Evolutionary conservation across 2,329 filamentous ascomycete genomes (phyloP).

Genomic region (Cladosporium sp.): DNA sequence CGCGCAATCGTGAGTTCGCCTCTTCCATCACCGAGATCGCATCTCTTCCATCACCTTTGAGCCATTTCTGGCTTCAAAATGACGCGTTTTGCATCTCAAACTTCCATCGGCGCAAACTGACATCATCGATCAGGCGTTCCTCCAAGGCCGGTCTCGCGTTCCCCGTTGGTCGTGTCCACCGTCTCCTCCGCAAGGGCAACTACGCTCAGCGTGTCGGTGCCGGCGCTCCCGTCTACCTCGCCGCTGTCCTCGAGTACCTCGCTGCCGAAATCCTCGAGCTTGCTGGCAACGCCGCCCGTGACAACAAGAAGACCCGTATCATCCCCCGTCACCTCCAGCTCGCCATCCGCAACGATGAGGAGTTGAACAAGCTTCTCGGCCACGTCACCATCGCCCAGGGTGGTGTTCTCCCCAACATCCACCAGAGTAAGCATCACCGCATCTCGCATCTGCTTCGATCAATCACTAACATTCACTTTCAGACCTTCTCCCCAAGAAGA

Average conservation of each 20-base stretch:
- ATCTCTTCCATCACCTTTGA: constrained; percentile 28
- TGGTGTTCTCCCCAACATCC: constrained; percentile 95
- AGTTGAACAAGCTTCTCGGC: constrained; percentile 97
- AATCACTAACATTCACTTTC: constrained; percentile 38
- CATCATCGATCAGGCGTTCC: constrained; percentile 66
- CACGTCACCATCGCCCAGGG: constrained; percentile 96
- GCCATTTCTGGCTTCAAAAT: constrained; percentile 37
- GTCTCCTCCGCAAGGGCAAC: constrained; percentile 98
- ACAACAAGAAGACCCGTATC: constrained; percentile 99
- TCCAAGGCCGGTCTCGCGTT: constrained; percentile 99
- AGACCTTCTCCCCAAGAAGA: constrained; percentile 99
- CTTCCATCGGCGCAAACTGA: constrained; percentile 37
- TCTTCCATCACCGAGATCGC: constrained; percentile 21
- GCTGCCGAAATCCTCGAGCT: constrained; percentile 98
- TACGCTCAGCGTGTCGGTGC: constrained; percentile 99
- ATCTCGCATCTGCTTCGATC: background rate
- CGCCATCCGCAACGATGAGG: constrained; percentile 98
- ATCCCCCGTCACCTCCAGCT: constrained; percentile 98
- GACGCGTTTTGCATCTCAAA: constrained; percentile 25
- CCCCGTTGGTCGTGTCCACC: constrained; percentile 98
- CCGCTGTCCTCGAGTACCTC: constrained; percentile 96
- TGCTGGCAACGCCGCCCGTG: constrained; percentile 95
- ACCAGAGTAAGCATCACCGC: constrained; percentile 70
- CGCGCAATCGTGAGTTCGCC: constrained; percentile 85
- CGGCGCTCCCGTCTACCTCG: constrained; percentile 92